phyloP scores from a whole-genome alignment of 2,329 filamentous ascomycete species.

The Cladosporium phlei region DNA sequence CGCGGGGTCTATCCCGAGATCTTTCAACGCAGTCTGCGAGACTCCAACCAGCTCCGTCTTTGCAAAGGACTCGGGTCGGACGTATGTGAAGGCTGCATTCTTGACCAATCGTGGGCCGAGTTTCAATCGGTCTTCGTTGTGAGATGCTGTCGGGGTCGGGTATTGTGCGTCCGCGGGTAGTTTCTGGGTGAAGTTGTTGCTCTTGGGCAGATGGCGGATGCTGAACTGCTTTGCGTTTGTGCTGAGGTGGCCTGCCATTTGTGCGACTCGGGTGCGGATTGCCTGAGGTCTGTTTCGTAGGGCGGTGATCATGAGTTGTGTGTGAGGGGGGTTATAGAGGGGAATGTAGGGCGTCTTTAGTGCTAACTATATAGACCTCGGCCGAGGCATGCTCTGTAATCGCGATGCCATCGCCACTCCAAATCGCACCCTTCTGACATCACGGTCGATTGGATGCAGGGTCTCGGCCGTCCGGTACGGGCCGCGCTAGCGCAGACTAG shows the following conservation, averaged over 20 bases:
- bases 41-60: conserved; percentile 76
- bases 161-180: conserved; percentile 74
- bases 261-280: conserved; percentile 31
- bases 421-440: no score
- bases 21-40: conserved; percentile 70
- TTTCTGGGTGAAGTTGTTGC: conserved; percentile 59
- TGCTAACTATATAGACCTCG: no score
- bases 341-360: no score
- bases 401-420: no score
- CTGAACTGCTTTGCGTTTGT: conserved; percentile 30
- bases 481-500: no score
- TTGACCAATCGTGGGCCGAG: conserved; percentile 80
- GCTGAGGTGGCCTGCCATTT: conserved; percentile 43
- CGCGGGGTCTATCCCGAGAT: conserved; percentile 68
- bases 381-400: no score
- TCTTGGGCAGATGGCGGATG: conserved; percentile 56
- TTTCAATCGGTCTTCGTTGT: conserved; percentile 70
- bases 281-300: conserved; percentile 16
- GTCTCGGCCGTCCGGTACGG: no score
- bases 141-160: conserved; percentile 74
- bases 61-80: conserved; percentile 69
- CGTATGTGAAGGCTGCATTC: conserved; percentile 82
- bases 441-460: no score
- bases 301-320: conserved; percentile 10
- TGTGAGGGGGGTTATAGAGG: no score